Percentiles rank a stretch among this genome's conserved stretches.
Conservation (phyloP, 805 yeast species). For the Ogataea ramenticola region DNA sequence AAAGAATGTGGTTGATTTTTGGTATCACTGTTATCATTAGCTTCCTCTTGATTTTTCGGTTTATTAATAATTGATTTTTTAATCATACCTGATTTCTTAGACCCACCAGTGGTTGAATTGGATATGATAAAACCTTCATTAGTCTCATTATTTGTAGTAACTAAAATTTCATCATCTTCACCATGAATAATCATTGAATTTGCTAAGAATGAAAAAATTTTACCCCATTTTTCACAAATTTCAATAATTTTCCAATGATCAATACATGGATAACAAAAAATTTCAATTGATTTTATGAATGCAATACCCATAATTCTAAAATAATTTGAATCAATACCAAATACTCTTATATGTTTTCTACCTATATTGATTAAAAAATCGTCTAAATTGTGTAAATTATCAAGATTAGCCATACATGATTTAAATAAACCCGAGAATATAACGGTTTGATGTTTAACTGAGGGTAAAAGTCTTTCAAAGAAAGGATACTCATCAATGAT, state of each 20-base stretch:
- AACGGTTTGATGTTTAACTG: constrained; percentile 61
- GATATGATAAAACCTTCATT: neutral
- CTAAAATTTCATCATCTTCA: constrained; percentile 6
- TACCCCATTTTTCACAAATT: constrained; percentile 17
- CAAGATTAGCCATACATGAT: constrained; percentile 51
- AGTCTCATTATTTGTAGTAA: too few relatives aligned
- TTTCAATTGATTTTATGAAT: constrained; percentile 51
- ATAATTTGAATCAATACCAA: constrained; percentile 54
- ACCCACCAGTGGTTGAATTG: neutral
- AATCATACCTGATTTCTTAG: neutral
- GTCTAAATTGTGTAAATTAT: constrained; percentile 42
- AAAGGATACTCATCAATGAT: constrained; percentile 45
- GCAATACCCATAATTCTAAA: constrained; percentile 63
- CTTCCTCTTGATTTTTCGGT: neutral
- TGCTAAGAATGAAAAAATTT: constrained; percentile 24
- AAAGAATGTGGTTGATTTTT: too few relatives aligned
- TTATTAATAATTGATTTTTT: neutral
- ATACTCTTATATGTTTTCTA: constrained; percentile 57
- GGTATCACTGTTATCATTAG: too few relatives aligned
- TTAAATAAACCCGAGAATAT: constrained; percentile 65
- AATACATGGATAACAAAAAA: constrained; percentile 25
- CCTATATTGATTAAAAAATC: constrained; percentile 52
- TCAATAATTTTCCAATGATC: constrained; percentile 5
- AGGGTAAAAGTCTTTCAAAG: constrained; percentile 52
- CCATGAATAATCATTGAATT: constrained; percentile 20